Base-by-base conservation (phyloP, 169 alveolate species). In the Plasmodium gaboni region DNA sequence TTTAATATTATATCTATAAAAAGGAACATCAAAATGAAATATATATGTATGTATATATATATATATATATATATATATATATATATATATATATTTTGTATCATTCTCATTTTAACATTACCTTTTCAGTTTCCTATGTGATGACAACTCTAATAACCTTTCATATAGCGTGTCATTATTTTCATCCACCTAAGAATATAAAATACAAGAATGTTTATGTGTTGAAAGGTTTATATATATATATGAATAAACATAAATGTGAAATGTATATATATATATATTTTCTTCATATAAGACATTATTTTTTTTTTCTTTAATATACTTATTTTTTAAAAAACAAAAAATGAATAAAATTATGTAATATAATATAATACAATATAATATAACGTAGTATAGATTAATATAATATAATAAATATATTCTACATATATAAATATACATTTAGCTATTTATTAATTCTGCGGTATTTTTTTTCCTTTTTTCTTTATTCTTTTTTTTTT, bases 1-100 rank as follows among this genome's bases (percentile, higher is more conserved):
- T 44, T 86, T 86, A 32, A 63, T 73, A 72, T 86, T 86, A 55
- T 86, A 50, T 51, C 92, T 86, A 13, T 15, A 73, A 74, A 55
- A 55, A 55, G 24, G 24, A 12, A 55, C 9, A 55, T 2, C 46
- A 38, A 38, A 38, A 5, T 7, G 46, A 5, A 0, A 38, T 38
- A 32, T 5, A 32, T 32, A 32, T 1, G 6, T 32, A 38, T 5
- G 5, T 38, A 38, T 5, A 38, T 38, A 4, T 4, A 38, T 38
- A 38, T 5, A 5, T 6, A 38, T 5, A 32, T 32, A 5, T 32
- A 32, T 32, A 32, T 32, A 32, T 32, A 32, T 32, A 32, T 32
- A 32, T 32, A 24, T 24, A 24, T 24, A 24, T 24, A 24, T 24
- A 24, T n/a, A n/a, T n/a, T n/a, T n/a, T n/a, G 46, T 38, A 38